Percentiles rank a stretch among this genome's conserved stretches.
Evolutionary conservation across 495 filamentous ascomycete genomes (phyloP).

Genomic region (Trichocladium antarcticum): DNA sequence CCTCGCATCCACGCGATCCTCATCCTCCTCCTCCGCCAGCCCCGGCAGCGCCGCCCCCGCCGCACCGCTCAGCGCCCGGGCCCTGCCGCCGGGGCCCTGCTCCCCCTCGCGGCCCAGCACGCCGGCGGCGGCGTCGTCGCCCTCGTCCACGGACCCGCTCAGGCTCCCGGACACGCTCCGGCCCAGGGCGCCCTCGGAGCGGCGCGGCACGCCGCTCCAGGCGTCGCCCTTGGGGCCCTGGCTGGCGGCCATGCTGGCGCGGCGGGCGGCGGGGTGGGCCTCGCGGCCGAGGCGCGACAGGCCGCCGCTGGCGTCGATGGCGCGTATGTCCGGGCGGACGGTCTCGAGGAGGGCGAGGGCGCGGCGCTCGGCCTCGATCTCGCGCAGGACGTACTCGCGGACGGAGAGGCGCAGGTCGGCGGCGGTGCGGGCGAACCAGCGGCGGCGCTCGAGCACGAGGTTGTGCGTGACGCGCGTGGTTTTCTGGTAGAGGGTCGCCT

Average conservation of each 20-base stretch:
- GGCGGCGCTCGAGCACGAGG: constrained; percentile 74
- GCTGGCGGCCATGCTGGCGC: constrained; percentile 66
- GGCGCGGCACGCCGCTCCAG: constrained; percentile 87
- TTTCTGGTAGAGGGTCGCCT: constrained; percentile 68
- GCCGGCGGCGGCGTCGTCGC: constrained; percentile 34
- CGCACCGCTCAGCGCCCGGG: constrained; percentile 51
- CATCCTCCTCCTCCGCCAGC: constrained; percentile 76
- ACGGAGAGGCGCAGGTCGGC: constrained; percentile 67
- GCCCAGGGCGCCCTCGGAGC: constrained; percentile 60
- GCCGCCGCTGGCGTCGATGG: constrained; percentile 83
- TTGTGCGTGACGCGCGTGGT: constrained; percentile 80
- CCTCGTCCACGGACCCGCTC: constrained; percentile 32
- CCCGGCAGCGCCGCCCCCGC: constrained; percentile 39
- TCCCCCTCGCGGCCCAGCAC: constrained; percentile 14
- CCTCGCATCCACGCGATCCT: constrained; percentile 85
- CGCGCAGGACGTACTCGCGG: constrained; percentile 82
- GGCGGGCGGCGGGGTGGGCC: constrained; percentile 60
- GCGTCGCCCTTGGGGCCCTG: constrained; percentile 94
- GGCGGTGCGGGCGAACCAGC: constrained; percentile 82
- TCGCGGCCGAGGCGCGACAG: constrained; percentile 82
- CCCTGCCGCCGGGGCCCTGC: constrained; percentile 19
- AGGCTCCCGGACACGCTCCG: constrained; percentile 68
- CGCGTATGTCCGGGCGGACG: constrained; percentile 82
- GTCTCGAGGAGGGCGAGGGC: constrained; percentile 85
- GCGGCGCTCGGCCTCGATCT: constrained; percentile 91